Percentiles rank a stretch among this genome's conserved stretches.
Evolutionary conservation across 176 grass and related monocot species (phyloP).

Genomic region (Aegilops bicornis): DNA sequence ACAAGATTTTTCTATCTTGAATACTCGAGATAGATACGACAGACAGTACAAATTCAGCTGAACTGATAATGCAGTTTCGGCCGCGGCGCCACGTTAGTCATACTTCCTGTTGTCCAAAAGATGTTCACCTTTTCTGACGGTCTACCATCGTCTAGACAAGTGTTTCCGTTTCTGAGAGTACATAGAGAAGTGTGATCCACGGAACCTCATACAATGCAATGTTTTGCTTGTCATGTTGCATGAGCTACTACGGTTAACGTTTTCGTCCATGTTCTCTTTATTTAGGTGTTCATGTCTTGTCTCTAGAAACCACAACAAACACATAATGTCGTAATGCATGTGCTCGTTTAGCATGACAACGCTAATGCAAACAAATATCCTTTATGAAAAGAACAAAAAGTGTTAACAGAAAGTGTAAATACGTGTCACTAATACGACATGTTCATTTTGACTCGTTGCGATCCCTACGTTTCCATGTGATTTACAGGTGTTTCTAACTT

Average conservation of each 20-base stretch:
- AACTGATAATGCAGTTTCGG: background rate
- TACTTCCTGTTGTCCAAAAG: background rate
- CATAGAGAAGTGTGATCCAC: background rate
- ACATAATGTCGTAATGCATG: too few species aligned
- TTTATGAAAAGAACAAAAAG: background rate
- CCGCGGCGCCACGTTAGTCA: background rate
- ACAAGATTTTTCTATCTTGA: background rate
- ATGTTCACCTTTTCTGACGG: background rate
- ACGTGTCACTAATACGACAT: background rate
- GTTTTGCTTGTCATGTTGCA: background rate
- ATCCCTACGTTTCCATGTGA: background rate
- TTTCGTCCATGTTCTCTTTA: background rate
- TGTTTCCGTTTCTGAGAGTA: background rate
- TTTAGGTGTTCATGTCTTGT: background rate
- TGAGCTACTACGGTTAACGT: background rate
- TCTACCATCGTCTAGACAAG: background rate
- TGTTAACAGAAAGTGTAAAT: conserved; percentile 2
- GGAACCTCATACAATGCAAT: background rate
- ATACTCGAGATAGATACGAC: background rate
- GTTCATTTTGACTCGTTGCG: too few species aligned
- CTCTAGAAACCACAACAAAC: background rate
- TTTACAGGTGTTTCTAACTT: background rate
- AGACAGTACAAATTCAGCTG: background rate
- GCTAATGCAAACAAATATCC: background rate
- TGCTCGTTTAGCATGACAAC: background rate